phyloP scores from a whole-genome alignment of 2,329 filamentous ascomycete species.

The Sporothrix inflata region DNA sequence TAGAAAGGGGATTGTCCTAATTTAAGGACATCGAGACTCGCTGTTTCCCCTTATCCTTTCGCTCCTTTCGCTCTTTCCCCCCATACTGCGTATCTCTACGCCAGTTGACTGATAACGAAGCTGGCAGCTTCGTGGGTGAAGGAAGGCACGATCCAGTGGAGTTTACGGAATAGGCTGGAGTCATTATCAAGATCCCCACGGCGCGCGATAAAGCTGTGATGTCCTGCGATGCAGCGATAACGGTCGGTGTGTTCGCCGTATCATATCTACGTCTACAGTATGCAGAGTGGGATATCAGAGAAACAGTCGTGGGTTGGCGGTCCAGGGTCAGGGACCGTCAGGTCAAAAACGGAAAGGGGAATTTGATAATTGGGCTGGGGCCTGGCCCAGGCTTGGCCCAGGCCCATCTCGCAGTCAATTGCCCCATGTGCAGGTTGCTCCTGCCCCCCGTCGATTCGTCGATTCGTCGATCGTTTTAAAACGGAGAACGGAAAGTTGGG shows the following conservation, averaged over 20 bases:
- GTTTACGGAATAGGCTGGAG: conserved; percentile 23
- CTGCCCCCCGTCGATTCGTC: not conserved
- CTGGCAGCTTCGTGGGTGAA: conserved; percentile 2
- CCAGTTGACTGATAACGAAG: conserved; percentile 23
- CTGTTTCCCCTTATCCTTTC: conserved; percentile 17
- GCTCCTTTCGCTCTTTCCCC: not conserved
- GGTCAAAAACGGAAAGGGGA: not conserved
- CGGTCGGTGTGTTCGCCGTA: conserved; percentile 8
- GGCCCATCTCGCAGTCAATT: not conserved
- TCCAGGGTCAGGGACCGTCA: not conserved
- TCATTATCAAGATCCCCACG: conserved; percentile 27
- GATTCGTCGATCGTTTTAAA: not conserved
- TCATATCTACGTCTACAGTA: conserved; percentile 10
- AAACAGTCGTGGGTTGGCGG: not conserved
- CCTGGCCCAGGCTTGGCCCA: not conserved
- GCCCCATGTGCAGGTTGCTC: not conserved
- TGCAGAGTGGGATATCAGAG: conserved; percentile 13
- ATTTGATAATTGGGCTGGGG: not conserved
- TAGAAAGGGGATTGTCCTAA: not conserved
- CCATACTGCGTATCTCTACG: conserved; percentile 11
- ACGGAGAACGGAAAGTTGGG: not conserved
- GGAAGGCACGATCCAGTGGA: conserved; percentile 20
- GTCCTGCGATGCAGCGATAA: conserved; percentile 17
- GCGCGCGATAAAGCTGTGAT: conserved; percentile 17
- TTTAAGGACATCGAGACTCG: conserved; percentile 12